Percentiles rank a stretch among this genome's conserved stretches.
Conservation (phyloP, 2,329 filamentous ascomycete genomes). For the Rhytidhysteron rufulum region DNA sequence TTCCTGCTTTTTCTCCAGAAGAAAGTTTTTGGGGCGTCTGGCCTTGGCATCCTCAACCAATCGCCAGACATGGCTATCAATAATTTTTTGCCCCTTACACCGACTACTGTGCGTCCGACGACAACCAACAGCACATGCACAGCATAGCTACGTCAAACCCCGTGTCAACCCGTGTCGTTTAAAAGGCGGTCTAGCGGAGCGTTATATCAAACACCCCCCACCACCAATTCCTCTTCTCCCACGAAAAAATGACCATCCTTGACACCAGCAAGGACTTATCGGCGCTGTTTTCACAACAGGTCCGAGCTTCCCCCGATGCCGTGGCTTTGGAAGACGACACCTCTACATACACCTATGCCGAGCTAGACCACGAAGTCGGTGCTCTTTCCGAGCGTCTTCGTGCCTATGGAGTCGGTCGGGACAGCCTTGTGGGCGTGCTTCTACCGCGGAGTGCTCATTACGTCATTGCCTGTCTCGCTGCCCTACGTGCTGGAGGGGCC, state of each 20-base stretch:
- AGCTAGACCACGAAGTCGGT: slow-evolving; percentile 66
- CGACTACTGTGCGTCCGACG: neutral
- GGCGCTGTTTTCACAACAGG: slow-evolving; percentile 68
- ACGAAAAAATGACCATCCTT: slow-evolving; percentile 57
- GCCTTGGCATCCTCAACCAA: slow-evolving; percentile 1
- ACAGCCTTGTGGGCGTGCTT: slow-evolving; percentile 71
- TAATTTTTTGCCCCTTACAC: neutral
- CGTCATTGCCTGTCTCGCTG: slow-evolving; percentile 72
- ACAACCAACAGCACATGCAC: neutral
- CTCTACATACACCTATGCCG: slow-evolving; percentile 64
- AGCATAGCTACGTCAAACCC: neutral
- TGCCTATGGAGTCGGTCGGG: slow-evolving; percentile 65
- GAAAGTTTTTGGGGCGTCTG: neutral
- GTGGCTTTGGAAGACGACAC: slow-evolving; percentile 69
- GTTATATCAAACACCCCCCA: neutral
- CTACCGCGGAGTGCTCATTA: slow-evolving; percentile 74
- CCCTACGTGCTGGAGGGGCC: slow-evolving; percentile 73
- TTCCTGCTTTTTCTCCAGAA: neutral
- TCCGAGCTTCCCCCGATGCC: slow-evolving; percentile 62
- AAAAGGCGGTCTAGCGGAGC: neutral
- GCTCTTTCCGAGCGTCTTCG: slow-evolving; percentile 63
- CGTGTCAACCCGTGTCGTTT: neutral
- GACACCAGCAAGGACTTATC: slow-evolving; percentile 70
- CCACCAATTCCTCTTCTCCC: neutral
- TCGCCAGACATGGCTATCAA: neutral